A percentile compares a stretch with the other conserved stretches of the same genome.
Evolutionary conservation across 2,329 filamentous ascomycete genomes (phyloP).

Genomic region (Coniochaeta pulveracea): DNA sequence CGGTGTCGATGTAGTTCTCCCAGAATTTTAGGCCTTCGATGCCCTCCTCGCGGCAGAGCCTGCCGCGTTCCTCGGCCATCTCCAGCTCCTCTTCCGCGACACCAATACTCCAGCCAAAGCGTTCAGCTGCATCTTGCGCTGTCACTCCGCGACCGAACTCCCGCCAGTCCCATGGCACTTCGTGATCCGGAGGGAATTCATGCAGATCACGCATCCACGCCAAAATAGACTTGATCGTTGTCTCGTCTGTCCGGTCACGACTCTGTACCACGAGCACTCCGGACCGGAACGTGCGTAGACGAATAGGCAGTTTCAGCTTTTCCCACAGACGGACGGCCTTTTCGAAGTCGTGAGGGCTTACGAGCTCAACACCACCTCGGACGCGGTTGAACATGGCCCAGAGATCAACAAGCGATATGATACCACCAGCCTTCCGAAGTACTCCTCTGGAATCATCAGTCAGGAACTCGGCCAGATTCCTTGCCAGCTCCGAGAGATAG

Average conservation of each 20-base stretch:
- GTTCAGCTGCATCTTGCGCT: slow-evolving; percentile 76
- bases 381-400: slow-evolving; percentile 94
- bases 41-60: slow-evolving; percentile 80
- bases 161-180: slow-evolving; percentile 64
- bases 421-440: slow-evolving; percentile 69
- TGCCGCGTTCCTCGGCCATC: slow-evolving; percentile 89
- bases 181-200: slow-evolving; percentile 48
- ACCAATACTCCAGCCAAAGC: slow-evolving; percentile 94
- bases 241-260: slow-evolving; percentile 79
- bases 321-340: slow-evolving; percentile 86
- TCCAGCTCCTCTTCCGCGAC: slow-evolving; percentile 92
- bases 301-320: slow-evolving; percentile 72
- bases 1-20: slow-evolving; percentile 60
- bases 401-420: slow-evolving; percentile 79
- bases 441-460: slow-evolving; percentile 76
- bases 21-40: slow-evolving; percentile 89
- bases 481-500: slow-evolving; percentile 78
- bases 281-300: slow-evolving; percentile 80
- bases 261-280: slow-evolving; percentile 91
- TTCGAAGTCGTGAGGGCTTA: slow-evolving; percentile 84
- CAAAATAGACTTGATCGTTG: slow-evolving; percentile 67
- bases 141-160: slow-evolving; percentile 77
- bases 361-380: slow-evolving; percentile 84
- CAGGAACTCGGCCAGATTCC: slow-evolving; percentile 79
- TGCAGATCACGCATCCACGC: slow-evolving; percentile 70